A percentile compares a stretch with the other conserved stretches of the same genome.
Evolutionary conservation across 345 rosid genomes (phyloP).

Genomic region (Camelina hispida): DNA sequence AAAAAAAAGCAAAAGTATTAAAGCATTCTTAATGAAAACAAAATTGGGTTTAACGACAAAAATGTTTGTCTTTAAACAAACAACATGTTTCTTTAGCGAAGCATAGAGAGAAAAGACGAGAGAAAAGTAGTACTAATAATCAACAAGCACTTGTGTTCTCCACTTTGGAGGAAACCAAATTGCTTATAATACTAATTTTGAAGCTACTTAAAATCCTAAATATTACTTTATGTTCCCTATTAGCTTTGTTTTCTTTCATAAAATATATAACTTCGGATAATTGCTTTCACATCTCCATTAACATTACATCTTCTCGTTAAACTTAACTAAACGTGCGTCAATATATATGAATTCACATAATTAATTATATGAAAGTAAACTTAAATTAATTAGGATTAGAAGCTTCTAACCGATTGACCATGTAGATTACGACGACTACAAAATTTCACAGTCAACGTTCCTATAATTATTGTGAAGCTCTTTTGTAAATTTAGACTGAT

Average conservation of each 20-base stretch:
- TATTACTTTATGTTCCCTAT: slow-evolving; percentile 41
- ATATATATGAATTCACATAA: neutral
- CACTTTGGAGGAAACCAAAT: slow-evolving; percentile 44
- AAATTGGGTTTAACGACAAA: slow-evolving; percentile 32
- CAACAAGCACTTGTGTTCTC: slow-evolving; percentile 40
- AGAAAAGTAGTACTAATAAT: slow-evolving; percentile 29
- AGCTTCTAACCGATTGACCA: slow-evolving; percentile 30
- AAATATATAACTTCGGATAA: slow-evolving; percentile 23
- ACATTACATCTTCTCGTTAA: slow-evolving; percentile 24
- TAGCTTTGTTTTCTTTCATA: slow-evolving; percentile 8
- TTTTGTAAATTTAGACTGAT: neutral
- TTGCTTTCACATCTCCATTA: slow-evolving; percentile 39
- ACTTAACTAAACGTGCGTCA: slow-evolving; percentile 21
- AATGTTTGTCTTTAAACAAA: slow-evolving; percentile 44
- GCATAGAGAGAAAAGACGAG: slow-evolving; percentile 25
- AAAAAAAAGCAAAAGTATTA: neutral
- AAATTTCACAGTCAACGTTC: neutral
- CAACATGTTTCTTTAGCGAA: slow-evolving; percentile 37
- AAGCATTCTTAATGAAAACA: slow-evolving; percentile 24
- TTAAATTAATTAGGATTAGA: slow-evolving; percentile 11
- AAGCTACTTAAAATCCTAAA: slow-evolving; percentile 27
- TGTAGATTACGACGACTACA: neutral
- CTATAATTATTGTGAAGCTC: neutral
- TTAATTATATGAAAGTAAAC: neutral
- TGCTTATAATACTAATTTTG: slow-evolving; percentile 31